Evolutionary conservation across 352 stramenopile genomes (phyloP), one percentile per base, ranked within the genome.

Genomic region (Phytophthora pisi): DNA sequence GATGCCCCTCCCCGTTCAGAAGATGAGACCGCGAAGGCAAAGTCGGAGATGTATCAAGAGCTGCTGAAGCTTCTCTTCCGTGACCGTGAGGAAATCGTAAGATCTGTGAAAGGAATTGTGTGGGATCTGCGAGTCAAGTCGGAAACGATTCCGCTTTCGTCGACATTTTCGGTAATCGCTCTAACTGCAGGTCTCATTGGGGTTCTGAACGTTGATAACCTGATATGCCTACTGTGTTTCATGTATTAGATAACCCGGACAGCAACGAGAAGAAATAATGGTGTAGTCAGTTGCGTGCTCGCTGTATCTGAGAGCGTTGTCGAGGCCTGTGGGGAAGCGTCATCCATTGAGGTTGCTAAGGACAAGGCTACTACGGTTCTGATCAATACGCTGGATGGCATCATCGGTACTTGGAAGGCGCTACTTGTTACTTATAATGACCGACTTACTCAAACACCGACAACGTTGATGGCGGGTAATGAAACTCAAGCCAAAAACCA

Each of bases 381-480:
- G 24, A 62, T 78, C 28, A 58, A 71, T 31, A 70, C 68, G 30
- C 58, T 92, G 16, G 66, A 82, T 58, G 56, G 57, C 9, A 82
- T 92, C 3, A 72, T 80, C 18, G 13, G 64, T 11, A 78, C 82
- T 16, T 95, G 86, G 86, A 68, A 75, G 20, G 36, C 63, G 13
- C 52, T 93, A 3, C 59, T 86, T 28, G 46, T 57, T 0, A 88
- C 71, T 2, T 95, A 91, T 43, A 78, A 69, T 20, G 54, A 84
- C 3, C 68, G 84, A 42, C 54, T 79, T 65, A 53, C 64, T 53
- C 59, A 80, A 62, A 74, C 77, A 50, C 64, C 84, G 28, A 88
- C 72, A 31, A 81, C 73, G 15, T 52, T 95, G 42, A 92, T 89
- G 74, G 86, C 86, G 9, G 83, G 65, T 7, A 90, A 93, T 28